Evolutionary conservation across 352 stramenopile species (phyloP).

Genomic region (Phytopythium cucurbitacearum): DNA sequence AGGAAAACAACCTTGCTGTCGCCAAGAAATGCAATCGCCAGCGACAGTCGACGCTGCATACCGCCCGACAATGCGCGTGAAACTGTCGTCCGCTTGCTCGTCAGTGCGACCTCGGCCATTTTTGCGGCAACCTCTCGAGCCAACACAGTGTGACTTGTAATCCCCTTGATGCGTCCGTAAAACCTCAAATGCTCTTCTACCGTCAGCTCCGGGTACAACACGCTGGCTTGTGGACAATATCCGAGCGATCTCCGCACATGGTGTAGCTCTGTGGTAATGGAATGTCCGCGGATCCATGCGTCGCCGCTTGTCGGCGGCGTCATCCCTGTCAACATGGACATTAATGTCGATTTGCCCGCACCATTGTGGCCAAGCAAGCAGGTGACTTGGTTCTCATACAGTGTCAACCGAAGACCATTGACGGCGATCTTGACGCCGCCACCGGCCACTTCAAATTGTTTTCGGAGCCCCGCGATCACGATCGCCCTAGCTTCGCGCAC

Average conservation of each 20-base stretch:
- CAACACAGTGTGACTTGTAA: constrained; percentile 15
- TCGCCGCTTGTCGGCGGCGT: constrained; percentile 47
- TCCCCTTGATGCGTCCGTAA: constrained; percentile 91
- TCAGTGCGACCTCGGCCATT: constrained; percentile 88
- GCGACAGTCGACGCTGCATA: constrained; percentile 77
- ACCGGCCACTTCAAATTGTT: constrained; percentile 67
- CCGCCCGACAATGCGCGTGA: constrained; percentile 61
- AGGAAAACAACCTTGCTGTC: constrained; percentile 73
- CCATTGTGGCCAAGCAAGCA: constrained; percentile 95
- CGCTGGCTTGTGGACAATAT: constrained; percentile 97
- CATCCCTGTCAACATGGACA: constrained; percentile 82
- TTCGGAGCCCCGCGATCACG: constrained; percentile 55
- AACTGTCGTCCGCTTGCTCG: constrained; percentile 76
- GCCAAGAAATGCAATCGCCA: constrained; percentile 75
- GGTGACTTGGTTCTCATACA: constrained; percentile 94
- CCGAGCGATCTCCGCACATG: constrained; percentile 88
- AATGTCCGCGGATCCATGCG: constrained; percentile 50
- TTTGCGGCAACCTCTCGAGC: constrained; percentile 38
- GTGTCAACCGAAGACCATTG: constrained; percentile 67
- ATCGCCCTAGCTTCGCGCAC: constrained; percentile 50
- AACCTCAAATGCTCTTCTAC: constrained; percentile 95
- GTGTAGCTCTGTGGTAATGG: constrained; percentile 69
- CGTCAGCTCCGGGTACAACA: constrained; percentile 94
- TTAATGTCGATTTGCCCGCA: constrained; percentile 88
- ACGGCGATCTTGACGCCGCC: constrained; percentile 81